Evolutionary conservation across 352 stramenopile genomes (phyloP).

Genomic region (Elongisporangium prolatum): DNA sequence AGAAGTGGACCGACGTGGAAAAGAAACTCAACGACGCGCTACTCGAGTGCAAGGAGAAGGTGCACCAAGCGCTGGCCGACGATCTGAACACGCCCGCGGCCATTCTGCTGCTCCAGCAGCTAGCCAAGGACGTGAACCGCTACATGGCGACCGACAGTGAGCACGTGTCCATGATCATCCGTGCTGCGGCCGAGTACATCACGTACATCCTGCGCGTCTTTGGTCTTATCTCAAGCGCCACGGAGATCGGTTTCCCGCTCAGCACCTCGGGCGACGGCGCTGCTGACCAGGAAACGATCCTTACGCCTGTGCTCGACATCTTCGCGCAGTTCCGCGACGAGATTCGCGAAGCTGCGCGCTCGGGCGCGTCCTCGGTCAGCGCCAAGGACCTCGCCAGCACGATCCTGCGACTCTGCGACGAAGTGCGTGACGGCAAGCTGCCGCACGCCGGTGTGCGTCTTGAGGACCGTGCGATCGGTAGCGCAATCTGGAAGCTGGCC

Average conservation of each 20-base stretch:
- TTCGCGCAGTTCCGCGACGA: slow-evolving; percentile 86
- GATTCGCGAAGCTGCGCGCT: slow-evolving; percentile 68
- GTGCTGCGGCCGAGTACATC: slow-evolving; percentile 83
- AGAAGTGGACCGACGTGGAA: slow-evolving; percentile 77
- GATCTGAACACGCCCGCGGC: slow-evolving; percentile 90
- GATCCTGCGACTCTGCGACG: slow-evolving; percentile 83
- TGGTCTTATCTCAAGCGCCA: slow-evolving; percentile 62
- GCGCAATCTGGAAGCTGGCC: slow-evolving; percentile 88
- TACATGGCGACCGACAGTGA: slow-evolving; percentile 65
- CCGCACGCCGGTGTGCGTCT: slow-evolving; percentile 84
- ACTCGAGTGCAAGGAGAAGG: slow-evolving; percentile 72
- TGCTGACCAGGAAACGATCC: slow-evolving; percentile 71
- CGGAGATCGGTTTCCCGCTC: slow-evolving; percentile 81
- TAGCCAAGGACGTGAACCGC: slow-evolving; percentile 84
- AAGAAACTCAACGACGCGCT: slow-evolving; percentile 65
- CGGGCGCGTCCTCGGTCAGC: slow-evolving; percentile 30
- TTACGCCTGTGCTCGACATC: slow-evolving; percentile 88
- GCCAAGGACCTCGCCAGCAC: slow-evolving; percentile 53
- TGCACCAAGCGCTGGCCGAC: slow-evolving; percentile 77
- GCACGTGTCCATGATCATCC: slow-evolving; percentile 78
- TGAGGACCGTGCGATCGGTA: slow-evolving; percentile 68
- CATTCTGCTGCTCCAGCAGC: slow-evolving; percentile 59
- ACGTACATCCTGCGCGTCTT: slow-evolving; percentile 85
- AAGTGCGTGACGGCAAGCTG: slow-evolving; percentile 87
- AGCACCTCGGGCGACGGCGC: slow-evolving; percentile 24